Evolutionary conservation across 768 basidiomycete species (phyloP), one percentile per base, ranked within the genome.

Genomic region (Lactifluus volemus): DNA sequence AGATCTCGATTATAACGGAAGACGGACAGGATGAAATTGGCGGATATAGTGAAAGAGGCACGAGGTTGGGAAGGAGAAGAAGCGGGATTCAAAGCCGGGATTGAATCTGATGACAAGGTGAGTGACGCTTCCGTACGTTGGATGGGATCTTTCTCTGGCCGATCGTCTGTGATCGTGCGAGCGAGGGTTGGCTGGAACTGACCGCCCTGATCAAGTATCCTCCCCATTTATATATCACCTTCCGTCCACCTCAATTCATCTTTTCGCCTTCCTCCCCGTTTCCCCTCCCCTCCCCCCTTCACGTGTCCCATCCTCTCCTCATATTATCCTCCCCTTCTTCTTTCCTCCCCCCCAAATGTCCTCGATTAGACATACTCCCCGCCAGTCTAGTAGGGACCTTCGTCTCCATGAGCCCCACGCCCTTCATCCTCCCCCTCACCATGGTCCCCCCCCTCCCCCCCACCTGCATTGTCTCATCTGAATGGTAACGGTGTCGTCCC

Each of bases 141-240:
- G 51, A 58, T 50, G 63, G 59, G 63, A 66, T 66, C 65, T 66
- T 64, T 64, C 60, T 65, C 67, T 71, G 70, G 76, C 67, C 81
- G 81, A 82, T 81, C 80, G 81, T 79, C 81, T 81, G 69, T 81
- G 81, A 82, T 81, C 80, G 79, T 80, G 81, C 77, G 60, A 55
- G 55, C 47, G 79, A 81, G 77, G 77, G 77, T 71, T 59, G 68
- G 70, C 69, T 70, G 69, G 69, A 45, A 15, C 61, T 53, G 48
- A 49, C 61, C 61, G 69, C 75, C 74, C 72, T 76, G 74, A 74
- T 77, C 73, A 73, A 74, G 75, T 69, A 71, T 68, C 74, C 71
- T 67, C 69, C 73, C 67, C 74, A 60, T 64, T 66, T 68, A 65
- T 62, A 61, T 63, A 59, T 61, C 55, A 64, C 68, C 64, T 61